Percentiles rank a stretch among this genome's conserved stretches.
Conservation (phyloP, 2,329 filamentous ascomycete genomes). For the Colletotrichum higginsianum region DNA sequence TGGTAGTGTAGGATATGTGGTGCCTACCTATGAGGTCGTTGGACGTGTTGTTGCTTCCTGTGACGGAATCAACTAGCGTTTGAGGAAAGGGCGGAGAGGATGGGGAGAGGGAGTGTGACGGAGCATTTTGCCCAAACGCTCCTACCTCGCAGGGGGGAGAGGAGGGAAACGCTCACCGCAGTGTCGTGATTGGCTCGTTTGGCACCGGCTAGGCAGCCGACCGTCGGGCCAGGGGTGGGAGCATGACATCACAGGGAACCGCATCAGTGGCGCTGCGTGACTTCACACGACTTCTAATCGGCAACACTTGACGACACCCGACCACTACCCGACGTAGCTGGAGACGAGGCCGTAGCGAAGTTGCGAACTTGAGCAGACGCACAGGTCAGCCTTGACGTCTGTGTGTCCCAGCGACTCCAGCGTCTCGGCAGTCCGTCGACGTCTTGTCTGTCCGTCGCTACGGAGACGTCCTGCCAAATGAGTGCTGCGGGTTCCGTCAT, state of each 20-base stretch:
- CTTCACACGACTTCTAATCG: constrained; percentile 39
- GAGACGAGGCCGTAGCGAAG: constrained; percentile 16
- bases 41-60: constrained; percentile 32
- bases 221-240: constrained; percentile 13
- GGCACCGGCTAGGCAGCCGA: constrained; percentile 15
- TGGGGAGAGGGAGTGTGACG: constrained; percentile 19
- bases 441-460: constrained; percentile 12
- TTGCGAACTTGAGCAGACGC: neutral
- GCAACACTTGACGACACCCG: constrained; percentile 38
- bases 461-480: constrained; percentile 18
- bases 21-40: constrained; percentile 36
- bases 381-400: constrained; percentile 41
- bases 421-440: neutral
- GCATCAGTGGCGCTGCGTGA: constrained; percentile 38
- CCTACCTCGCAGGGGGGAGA: constrained; percentile 8
- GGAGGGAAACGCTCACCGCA: constrained; percentile 25
- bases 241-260: constrained; percentile 37
- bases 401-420: constrained; percentile 18
- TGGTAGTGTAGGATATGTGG: constrained; percentile 1
- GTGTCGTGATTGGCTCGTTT: constrained; percentile 19
- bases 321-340: constrained; percentile 31
- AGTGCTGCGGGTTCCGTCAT: neutral
- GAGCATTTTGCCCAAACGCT: constrained; percentile 37
- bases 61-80: constrained; percentile 41
- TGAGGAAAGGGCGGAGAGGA: constrained; percentile 18